Evolutionary conservation across 2,329 filamentous ascomycete genomes (phyloP), one percentile per base, ranked within the genome.

Genomic region (Botryotinia globosa): DNA sequence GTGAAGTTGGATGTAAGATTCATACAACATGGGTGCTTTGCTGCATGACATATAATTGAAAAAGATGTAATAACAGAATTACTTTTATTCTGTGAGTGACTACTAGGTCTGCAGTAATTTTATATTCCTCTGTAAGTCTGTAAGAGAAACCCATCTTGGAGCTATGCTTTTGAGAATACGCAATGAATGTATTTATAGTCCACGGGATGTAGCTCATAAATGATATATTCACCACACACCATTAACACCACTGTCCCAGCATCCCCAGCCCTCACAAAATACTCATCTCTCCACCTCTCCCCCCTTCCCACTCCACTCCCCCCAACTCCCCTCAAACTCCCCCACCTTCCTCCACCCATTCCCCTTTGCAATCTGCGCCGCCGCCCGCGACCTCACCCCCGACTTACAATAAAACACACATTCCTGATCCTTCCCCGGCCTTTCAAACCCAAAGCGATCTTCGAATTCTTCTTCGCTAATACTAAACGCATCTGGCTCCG

Each of bases 381-480:
- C 94, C 0, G 92, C 88, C 63, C 86, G 85, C 77, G 93, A 94
- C 80, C 96, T 86, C 75, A 98, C 93, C 3, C 96, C 96, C 0
- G 94, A 91, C 84, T 94, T 97, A 84, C 96, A 99, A 82, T 97
- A 98, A 79, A 98, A 96, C 6, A 98, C 86, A 22, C 97, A 81
- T 76, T 88, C 85, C 45, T 82, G 81, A 62, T 88, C 85, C 74
- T 84, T 84, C 3, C 79, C 78, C 0, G 91, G 94, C 74, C 93
- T 92, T 73, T 86, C 83, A 79, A 92, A 97, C 6, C 94, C 94
- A 82, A 94, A 94, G 25, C 91, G 84, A 74, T 94, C 92, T 80
- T 92, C 88, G 80, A 98, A 98, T 75, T 97, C 94, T 20, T 93
- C 91, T 0, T 87, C 85, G 0, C 86, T 81, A 12, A 98, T 86